Evolutionary conservation across 306 rosid species (phyloP).

Genomic region (Rubus idaeus): DNA sequence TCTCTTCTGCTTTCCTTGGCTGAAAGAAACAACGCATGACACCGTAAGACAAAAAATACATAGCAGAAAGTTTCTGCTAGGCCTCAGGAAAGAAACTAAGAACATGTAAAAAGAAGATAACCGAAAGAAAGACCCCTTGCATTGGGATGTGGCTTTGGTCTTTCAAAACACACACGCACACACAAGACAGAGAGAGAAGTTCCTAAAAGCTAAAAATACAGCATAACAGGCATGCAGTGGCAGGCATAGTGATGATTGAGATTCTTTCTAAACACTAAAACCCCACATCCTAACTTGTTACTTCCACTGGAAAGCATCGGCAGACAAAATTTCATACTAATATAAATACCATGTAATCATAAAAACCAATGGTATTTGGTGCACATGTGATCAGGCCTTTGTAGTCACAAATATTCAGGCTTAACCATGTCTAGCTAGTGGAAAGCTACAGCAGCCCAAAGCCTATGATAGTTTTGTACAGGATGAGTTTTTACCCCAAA

Average conservation of each 20-base stretch:
- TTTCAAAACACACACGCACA: background rate
- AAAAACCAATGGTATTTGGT: background rate
- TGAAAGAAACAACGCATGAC: slow-evolving; percentile 39
- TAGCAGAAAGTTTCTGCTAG: background rate
- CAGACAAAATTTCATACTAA: background rate
- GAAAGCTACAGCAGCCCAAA: background rate
- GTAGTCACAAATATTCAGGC: background rate
- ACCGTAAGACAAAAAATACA: slow-evolving; percentile 4
- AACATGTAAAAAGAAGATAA: background rate
- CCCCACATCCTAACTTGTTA: background rate
- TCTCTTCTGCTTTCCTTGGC: slow-evolving; percentile 95
- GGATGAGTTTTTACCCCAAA: too few relatives aligned
- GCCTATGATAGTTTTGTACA: background rate
- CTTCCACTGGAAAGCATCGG: background rate
- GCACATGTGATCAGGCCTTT: background rate
- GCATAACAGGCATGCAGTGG: background rate
- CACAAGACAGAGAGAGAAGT: background rate
- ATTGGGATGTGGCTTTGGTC: background rate
- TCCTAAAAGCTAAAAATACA: background rate
- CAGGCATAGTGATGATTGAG: background rate
- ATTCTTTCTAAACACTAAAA: background rate
- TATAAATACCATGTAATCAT: background rate
- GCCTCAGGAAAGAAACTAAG: too few relatives aligned
- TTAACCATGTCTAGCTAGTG: background rate
- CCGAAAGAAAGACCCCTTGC: background rate